Conservation (phyloP, 75 land plant species). For the Isoetes taiwanensis region DNA sequence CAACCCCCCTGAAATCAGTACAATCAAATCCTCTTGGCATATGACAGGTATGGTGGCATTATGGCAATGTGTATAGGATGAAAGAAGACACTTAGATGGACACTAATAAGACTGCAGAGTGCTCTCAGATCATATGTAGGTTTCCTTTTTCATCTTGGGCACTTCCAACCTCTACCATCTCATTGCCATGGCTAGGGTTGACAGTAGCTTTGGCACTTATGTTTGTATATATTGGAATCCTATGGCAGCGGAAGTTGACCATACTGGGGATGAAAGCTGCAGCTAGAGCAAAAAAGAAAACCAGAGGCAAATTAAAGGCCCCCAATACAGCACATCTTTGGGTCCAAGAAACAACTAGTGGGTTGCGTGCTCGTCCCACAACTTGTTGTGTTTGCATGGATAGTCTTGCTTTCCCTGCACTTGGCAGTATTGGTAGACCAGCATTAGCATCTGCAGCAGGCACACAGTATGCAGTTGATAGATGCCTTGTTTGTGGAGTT, state of each 20-base stretch:
- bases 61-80: too few species aligned
- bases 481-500: slow-evolving; percentile 61
- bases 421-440: too few species aligned
- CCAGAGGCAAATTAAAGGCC: slow-evolving; percentile 13
- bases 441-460: slow-evolving; percentile 25
- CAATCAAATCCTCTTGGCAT: too few species aligned
- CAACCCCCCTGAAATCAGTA: too few species aligned
- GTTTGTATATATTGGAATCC: slow-evolving; percentile 38
- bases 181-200: too few species aligned
- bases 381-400: slow-evolving; percentile 75
- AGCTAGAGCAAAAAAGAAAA: slow-evolving; percentile 47
- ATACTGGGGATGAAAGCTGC: slow-evolving; percentile 61
- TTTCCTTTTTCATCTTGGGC: too few species aligned
- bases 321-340: slow-evolving; percentile 50
- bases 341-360: slow-evolving; percentile 36
- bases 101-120: too few species aligned
- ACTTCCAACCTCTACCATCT: too few species aligned
- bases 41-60: too few species aligned
- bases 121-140: too few species aligned
- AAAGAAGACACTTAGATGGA: too few species aligned
- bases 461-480: slow-evolving; percentile 18
- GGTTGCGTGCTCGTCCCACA: slow-evolving; percentile 36
- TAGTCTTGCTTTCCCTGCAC: slow-evolving; percentile 38
- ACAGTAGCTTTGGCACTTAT: too few species aligned
- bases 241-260: slow-evolving; percentile 49